Conservation (phyloP, 192 early-diverging fungal species). For the Globomyces pollinis-pini region DNA sequence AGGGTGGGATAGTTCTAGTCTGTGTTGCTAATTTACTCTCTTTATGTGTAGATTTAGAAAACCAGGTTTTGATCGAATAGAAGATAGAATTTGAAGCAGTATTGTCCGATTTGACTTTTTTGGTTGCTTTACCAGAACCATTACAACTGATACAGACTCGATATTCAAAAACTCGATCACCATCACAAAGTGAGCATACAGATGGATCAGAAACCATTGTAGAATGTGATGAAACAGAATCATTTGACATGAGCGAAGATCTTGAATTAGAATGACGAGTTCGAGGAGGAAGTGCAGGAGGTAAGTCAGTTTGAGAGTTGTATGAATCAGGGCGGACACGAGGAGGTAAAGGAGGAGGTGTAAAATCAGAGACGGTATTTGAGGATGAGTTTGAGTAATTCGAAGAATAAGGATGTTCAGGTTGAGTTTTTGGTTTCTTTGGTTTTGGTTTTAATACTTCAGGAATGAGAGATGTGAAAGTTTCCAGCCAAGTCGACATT, state of each 20-base stretch:
- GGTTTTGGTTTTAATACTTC: conserved; percentile 5
- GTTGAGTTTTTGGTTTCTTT: conserved; percentile 1
- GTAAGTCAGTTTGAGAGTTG: too few species aligned
- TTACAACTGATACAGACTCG: conserved; percentile 2
- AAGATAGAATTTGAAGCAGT: background rate
- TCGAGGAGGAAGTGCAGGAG: background rate
- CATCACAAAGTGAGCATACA: conserved; percentile 3
- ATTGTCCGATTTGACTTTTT: background rate
- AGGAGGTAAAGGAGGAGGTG: background rate
- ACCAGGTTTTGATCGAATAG: background rate
- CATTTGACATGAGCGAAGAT: background rate
- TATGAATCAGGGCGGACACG: background rate
- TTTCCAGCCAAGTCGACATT: too few species aligned
- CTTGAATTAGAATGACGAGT: background rate
- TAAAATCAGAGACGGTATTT: background rate
- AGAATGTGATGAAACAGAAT: background rate
- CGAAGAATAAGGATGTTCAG: background rate
- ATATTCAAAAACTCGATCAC: background rate
- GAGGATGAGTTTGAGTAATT: background rate
- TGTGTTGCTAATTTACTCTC: background rate
- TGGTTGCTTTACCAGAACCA: background rate
- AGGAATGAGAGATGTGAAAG: background rate
- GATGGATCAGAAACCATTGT: background rate
- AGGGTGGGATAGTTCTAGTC: background rate
- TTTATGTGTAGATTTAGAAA: too few species aligned